Evolutionary conservation across 257 asterid species (phyloP).

Genomic region (Marsdenia floribunda): DNA sequence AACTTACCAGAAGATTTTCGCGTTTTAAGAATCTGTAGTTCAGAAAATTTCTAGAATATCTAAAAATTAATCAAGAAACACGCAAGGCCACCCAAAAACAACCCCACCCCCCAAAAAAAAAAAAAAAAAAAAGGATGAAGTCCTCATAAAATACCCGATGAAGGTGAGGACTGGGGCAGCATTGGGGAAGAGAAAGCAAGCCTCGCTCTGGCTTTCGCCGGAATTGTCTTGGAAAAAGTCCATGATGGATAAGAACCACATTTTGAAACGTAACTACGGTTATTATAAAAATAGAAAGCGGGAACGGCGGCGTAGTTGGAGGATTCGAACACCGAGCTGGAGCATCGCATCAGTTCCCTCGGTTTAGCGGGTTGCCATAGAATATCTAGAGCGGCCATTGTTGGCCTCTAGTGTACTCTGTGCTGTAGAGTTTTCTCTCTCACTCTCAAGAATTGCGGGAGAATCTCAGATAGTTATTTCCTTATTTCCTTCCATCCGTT

Average conservation of each 20-base stretch:
- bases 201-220: slow-evolving; percentile 16
- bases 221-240: slow-evolving; percentile 9
- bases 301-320: slow-evolving; percentile 23
- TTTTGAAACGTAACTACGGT: slow-evolving; percentile 15
- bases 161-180: slow-evolving; percentile 28
- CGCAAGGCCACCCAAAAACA: neutral
- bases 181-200: slow-evolving; percentile 24
- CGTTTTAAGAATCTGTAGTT: neutral
- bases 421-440: slow-evolving; percentile 1
- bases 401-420: slow-evolving; percentile 5
- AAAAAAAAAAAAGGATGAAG: neutral
- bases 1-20: neutral
- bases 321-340: slow-evolving; percentile 27
- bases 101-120: neutral
- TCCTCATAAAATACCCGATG: slow-evolving; percentile 35
- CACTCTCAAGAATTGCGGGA: slow-evolving; percentile 14
- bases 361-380: slow-evolving; percentile 44
- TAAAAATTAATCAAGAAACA: neutral
- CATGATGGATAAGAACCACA: slow-evolving; percentile 17
- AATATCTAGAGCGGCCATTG: slow-evolving; percentile 67
- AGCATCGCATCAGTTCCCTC: slow-evolving; percentile 31
- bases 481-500: neutral
- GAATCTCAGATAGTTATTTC: slow-evolving; percentile 11
- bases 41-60: neutral
- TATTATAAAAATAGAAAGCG: slow-evolving; percentile 13